Evolutionary conservation across 1,284 basidiomycete genomes (phyloP).

Genomic region (Sporisorium scitamineum): DNA sequence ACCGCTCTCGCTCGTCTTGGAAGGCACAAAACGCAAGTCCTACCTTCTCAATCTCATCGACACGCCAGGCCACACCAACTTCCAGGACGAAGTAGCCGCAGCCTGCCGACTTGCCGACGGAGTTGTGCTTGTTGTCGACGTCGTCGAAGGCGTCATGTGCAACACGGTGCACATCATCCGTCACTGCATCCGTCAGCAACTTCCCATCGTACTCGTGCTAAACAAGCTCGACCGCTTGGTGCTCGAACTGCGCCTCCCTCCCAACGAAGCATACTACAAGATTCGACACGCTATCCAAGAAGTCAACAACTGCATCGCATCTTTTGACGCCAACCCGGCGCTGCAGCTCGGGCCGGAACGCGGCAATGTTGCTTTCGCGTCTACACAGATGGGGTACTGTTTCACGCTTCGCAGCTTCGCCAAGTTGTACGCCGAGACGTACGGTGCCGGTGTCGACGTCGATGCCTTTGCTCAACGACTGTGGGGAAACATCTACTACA

Average conservation of each 20-base stretch:
- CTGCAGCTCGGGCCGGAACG: slow-evolving; percentile 89
- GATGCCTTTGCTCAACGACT: slow-evolving; percentile 81
- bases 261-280: slow-evolving; percentile 97
- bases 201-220: slow-evolving; percentile 92
- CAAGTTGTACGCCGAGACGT: slow-evolving; percentile 94
- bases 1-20: slow-evolving; percentile 91
- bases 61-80: slow-evolving; percentile 98
- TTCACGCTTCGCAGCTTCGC: slow-evolving; percentile 96
- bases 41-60: slow-evolving; percentile 94
- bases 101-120: slow-evolving; percentile 91
- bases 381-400: slow-evolving; percentile 96
- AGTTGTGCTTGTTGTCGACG: slow-evolving; percentile 80
- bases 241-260: slow-evolving; percentile 93
- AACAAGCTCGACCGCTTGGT: slow-evolving; percentile 99
- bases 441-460: slow-evolving; percentile 72
- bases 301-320: slow-evolving; percentile 83
- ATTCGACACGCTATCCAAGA: slow-evolving; percentile 99
- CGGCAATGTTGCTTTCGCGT: slow-evolving; percentile 97
- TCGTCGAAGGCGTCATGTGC: slow-evolving; percentile 67
- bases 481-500: slow-evolving; percentile 99
- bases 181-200: slow-evolving; percentile 71
- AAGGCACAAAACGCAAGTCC: slow-evolving; percentile 90
- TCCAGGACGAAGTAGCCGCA: slow-evolving; percentile 90
- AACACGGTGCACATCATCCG: slow-evolving; percentile 61
- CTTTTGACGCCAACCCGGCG: slow-evolving; percentile 87